phyloP scores from a whole-genome alignment of 2,329 filamentous ascomycete species.

The Calycina marina region DNA sequence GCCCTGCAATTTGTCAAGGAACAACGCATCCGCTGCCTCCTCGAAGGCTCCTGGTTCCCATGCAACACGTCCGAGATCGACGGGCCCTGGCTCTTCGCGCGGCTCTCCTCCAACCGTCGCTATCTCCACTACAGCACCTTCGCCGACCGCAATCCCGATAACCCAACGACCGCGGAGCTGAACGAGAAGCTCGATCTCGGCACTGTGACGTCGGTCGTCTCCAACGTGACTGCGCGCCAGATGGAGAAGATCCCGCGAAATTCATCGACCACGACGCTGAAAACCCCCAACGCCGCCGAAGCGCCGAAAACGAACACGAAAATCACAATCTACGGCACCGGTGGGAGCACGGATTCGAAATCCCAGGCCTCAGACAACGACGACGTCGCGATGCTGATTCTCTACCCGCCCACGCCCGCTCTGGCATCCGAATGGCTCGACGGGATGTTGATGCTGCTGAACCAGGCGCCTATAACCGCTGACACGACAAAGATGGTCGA shows the following conservation, averaged over 20 bases:
- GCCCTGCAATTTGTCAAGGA: slow-evolving; percentile 94
- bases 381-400: slow-evolving; percentile 46
- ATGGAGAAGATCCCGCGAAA: slow-evolving; percentile 32
- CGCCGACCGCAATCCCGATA: slow-evolving; percentile 42
- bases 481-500: slow-evolving; percentile 85
- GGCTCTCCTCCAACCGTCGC: slow-evolving; percentile 78
- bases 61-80: slow-evolving; percentile 24
- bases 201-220: slow-evolving; percentile 82
- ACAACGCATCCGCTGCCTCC: slow-evolving; percentile 78
- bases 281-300: slow-evolving; percentile 14
- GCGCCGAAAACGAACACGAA: slow-evolving; percentile 46
- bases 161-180: slow-evolving; percentile 60
- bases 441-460: slow-evolving; percentile 83
- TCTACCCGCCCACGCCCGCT: slow-evolving; percentile 67
- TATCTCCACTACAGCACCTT: slow-evolving; percentile 88
- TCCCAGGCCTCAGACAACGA: slow-evolving; percentile 22
- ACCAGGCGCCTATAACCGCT: slow-evolving; percentile 91
- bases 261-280: slow-evolving; percentile 27
- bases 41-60: slow-evolving; percentile 80
- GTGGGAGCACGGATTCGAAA: slow-evolving; percentile 13
- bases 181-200: slow-evolving; percentile 75
- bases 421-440: slow-evolving; percentile 94
- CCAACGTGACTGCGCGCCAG: slow-evolving; percentile 50
- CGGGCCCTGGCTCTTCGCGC: slow-evolving; percentile 48
- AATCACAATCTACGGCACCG: slow-evolving; percentile 78